These are phyloP conservation scores for Trapa bicornis DNA, from an alignment of 345 rosid genomes.

Conservation along the genomic window DNA sequence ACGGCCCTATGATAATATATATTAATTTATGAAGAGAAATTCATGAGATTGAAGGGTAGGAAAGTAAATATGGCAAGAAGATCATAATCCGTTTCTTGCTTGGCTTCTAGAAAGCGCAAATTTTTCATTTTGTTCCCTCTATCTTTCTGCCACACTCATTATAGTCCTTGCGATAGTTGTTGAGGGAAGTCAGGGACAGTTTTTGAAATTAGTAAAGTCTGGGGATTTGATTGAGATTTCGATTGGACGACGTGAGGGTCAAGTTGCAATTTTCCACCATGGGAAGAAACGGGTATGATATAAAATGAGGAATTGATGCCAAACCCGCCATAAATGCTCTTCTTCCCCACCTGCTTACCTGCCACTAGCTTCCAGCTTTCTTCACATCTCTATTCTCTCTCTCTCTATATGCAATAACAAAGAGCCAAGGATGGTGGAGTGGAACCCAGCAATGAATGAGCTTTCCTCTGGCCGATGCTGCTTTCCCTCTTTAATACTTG, in stretches of 20 bases:
- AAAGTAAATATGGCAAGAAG: no score
- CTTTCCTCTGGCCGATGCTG: neutral
- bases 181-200: no score
- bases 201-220: neutral
- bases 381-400: neutral
- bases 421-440: neutral
- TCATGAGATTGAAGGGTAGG: no score
- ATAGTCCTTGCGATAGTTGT: no score
- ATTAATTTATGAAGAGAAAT: no score
- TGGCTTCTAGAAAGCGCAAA: no score
- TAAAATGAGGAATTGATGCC: neutral
- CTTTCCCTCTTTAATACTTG: neutral
- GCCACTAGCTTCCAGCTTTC: neutral
- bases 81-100: no score
- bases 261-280: neutral
- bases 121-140: no score
- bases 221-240: neutral
- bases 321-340: constrained; percentile 10
- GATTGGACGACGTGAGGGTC: neutral
- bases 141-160: no score
- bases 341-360: neutral
- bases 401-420: neutral
- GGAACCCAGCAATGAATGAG: neutral
- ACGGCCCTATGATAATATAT: no score
- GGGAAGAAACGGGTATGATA: neutral